Evolutionary conservation across 352 stramenopile species (phyloP).

Genomic region (Pythium vanterpoolii): DNA sequence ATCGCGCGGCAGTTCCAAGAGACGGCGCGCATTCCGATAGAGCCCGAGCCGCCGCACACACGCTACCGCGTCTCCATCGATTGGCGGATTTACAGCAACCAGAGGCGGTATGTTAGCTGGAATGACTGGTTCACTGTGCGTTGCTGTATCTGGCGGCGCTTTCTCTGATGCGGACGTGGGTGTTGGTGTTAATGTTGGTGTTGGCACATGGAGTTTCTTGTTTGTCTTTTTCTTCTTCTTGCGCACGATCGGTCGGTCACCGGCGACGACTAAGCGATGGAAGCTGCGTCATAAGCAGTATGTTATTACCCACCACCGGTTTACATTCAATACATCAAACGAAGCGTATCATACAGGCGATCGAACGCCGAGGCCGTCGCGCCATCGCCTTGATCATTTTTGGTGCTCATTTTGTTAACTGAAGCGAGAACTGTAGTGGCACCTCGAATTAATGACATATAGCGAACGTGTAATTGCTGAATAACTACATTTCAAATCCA

Average conservation of each 20-base stretch:
- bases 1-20: neutral
- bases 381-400: neutral
- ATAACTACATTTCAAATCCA: neutral
- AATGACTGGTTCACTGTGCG: neutral
- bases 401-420: neutral
- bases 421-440: neutral
- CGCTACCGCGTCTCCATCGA: neutral
- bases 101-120: neutral
- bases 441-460: neutral
- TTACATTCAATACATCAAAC: neutral
- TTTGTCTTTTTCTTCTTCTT: constrained; percentile 8
- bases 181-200: neutral
- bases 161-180: neutral
- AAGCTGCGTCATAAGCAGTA: neutral
- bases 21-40: neutral
- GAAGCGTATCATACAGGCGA: constrained; percentile 8
- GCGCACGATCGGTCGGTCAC: constrained; percentile 1
- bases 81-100: neutral
- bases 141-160: neutral
- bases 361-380: constrained; percentile 9
- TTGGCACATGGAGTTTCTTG: neutral
- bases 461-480: neutral
- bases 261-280: constrained; percentile 7
- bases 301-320: neutral
- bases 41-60: constrained; percentile 6